These are phyloP conservation scores for Aspergillus fischeri DNA, from an alignment of 2,329 filamentous ascomycete species.

Conservation along the genomic window DNA sequence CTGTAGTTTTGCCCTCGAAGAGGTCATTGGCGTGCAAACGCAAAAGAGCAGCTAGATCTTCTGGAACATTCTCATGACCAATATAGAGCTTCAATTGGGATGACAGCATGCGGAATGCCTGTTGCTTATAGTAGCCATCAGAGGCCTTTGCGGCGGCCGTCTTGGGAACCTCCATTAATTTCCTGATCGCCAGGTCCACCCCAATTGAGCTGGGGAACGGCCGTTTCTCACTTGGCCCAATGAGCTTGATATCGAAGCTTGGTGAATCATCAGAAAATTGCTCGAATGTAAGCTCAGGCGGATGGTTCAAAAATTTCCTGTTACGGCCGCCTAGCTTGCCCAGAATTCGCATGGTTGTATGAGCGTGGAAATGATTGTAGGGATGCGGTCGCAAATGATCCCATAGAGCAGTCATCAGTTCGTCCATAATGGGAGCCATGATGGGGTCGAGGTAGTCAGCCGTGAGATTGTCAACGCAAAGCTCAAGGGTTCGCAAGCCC, in stretches of 20 bases:
- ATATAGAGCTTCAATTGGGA: slow-evolving; percentile 87
- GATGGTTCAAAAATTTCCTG: slow-evolving; percentile 88
- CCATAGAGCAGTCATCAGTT: slow-evolving; percentile 96
- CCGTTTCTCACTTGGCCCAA: slow-evolving; percentile 83
- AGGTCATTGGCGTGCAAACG: slow-evolving; percentile 88
- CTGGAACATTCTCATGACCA: slow-evolving; percentile 79
- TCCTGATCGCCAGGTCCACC: slow-evolving; percentile 82
- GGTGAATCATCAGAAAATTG: slow-evolving; percentile 81
- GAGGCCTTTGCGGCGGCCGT: slow-evolving; percentile 53
- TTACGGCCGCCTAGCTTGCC: slow-evolving; percentile 95
- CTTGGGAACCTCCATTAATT: slow-evolving; percentile 76
- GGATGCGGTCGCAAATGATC: slow-evolving; percentile 91
- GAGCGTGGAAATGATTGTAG: slow-evolving; percentile 95
- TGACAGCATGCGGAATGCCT: slow-evolving; percentile 83
- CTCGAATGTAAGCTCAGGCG: slow-evolving; percentile 77
- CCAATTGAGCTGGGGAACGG: slow-evolving; percentile 84
- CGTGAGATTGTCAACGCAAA: slow-evolving; percentile 97
- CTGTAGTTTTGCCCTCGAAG: slow-evolving; percentile 66
- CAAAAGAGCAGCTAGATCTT: slow-evolving; percentile 80
- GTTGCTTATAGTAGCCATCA: slow-evolving; percentile 86
- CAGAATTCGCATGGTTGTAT: slow-evolving; percentile 95
- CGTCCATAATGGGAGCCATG: slow-evolving; percentile 98
- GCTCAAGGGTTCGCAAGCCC: slow-evolving; percentile 84
- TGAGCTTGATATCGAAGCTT: slow-evolving; percentile 82
- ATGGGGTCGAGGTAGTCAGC: slow-evolving; percentile 98